phyloP scores from a whole-genome alignment of 2,329 filamentous ascomycete genomes.

The Cladosporium cucumerinum region DNA sequence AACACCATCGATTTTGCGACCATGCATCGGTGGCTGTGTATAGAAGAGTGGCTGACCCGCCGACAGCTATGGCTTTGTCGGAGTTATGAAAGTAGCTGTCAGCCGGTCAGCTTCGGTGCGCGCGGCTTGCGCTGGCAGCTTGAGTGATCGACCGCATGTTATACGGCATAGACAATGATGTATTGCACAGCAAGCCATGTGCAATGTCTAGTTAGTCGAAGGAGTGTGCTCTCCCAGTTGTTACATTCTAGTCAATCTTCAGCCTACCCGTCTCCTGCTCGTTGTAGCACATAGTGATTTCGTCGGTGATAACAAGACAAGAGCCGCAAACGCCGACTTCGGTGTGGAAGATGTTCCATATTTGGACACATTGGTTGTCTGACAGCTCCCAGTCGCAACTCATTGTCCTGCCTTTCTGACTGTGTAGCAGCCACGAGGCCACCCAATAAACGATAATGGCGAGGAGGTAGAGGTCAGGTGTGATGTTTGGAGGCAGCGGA shows the following conservation, averaged over 20 bases:
- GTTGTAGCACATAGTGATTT: not conserved
- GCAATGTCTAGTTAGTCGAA: not conserved
- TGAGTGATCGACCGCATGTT: not conserved
- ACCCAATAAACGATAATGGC: not conserved
- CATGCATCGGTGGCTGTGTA: not conserved
- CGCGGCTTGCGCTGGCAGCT: not conserved
- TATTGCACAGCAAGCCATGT: not conserved
- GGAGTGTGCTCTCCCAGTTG: not conserved
- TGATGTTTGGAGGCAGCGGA: not conserved
- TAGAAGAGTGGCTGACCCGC: not conserved
- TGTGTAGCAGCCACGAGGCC: not conserved
- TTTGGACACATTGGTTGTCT: not conserved
- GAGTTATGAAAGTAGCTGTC: not conserved
- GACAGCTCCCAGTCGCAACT: not conserved
- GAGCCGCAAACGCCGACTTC: not conserved
- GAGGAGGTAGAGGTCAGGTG: not conserved
- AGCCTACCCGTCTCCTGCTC: not conserved
- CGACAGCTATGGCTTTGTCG: not conserved
- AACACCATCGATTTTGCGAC: not conserved
- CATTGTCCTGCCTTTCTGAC: not conserved
- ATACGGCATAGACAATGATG: not conserved
- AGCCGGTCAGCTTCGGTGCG: not conserved
- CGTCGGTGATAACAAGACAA: not conserved
- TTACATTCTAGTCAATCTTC: not conserved
- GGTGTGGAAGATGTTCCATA: not conserved